phyloP scores from a whole-genome alignment of 306 rosid genomes.

The Vigna mungo region DNA sequence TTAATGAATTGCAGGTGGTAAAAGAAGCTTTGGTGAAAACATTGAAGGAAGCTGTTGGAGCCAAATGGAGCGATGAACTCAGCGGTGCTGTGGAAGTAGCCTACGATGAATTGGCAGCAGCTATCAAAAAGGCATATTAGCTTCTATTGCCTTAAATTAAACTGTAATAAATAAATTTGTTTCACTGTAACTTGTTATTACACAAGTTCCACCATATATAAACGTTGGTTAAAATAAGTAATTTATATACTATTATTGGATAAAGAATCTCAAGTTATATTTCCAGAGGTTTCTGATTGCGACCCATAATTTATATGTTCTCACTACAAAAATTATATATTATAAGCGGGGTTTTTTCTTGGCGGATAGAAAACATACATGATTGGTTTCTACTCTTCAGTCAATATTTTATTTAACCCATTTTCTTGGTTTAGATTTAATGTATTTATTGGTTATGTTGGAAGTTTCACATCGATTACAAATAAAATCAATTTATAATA shows the following conservation, averaged over 20 bases:
- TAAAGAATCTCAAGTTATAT: too few relatives aligned
- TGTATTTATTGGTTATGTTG: too few relatives aligned
- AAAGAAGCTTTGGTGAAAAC: slow-evolving; percentile 46
- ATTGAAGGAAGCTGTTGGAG: slow-evolving; percentile 42
- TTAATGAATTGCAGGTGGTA: slow-evolving; percentile 31
- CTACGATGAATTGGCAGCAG: slow-evolving; percentile 44
- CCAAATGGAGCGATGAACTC: slow-evolving; percentile 37
- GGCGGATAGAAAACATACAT: too few relatives aligned
- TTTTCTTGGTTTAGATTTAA: too few relatives aligned
- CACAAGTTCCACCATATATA: neutral
- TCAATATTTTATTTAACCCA: too few relatives aligned
- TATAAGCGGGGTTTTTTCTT: too few relatives aligned
- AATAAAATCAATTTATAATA: too few relatives aligned
- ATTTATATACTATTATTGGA: neutral
- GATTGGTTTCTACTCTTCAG: too few relatives aligned
- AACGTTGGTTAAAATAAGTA: neutral
- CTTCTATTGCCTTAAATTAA: neutral
- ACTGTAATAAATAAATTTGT: slow-evolving; percentile 3
- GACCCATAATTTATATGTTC: too few relatives aligned
- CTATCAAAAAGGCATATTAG: slow-evolving; percentile 31
- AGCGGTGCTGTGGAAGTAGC: slow-evolving; percentile 44
- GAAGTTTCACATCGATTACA: too few relatives aligned
- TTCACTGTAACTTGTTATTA: slow-evolving; percentile 26
- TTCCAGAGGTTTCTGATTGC: too few relatives aligned
- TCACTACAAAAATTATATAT: too few relatives aligned